phyloP scores from a whole-genome alignment of 768 basidiomycete species.

The Podaxis sp. region DNA sequence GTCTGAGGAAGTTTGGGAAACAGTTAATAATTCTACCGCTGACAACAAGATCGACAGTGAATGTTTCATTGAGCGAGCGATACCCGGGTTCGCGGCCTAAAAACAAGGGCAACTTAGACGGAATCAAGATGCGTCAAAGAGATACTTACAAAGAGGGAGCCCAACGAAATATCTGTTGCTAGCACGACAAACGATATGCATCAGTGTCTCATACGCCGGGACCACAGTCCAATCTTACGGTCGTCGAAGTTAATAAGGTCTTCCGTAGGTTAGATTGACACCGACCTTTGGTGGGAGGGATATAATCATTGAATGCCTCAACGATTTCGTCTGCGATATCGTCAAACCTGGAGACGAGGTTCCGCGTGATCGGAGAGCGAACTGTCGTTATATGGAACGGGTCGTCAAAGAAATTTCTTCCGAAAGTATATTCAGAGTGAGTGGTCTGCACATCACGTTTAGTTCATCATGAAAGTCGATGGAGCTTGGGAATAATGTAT shows the following conservation, averaged over 20 bases:
- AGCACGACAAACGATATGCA: slow-evolving; percentile 35
- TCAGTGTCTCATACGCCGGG: slow-evolving; percentile 23
- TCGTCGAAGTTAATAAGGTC: background rate
- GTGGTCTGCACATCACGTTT: slow-evolving; percentile 25
- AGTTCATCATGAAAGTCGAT: background rate
- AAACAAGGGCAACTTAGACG: background rate
- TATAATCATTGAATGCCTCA: slow-evolving; percentile 34
- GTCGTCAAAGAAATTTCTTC: slow-evolving; percentile 25
- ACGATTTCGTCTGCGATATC: slow-evolving; percentile 42
- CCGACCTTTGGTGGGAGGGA: slow-evolving; percentile 30
- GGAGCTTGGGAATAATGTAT: background rate
- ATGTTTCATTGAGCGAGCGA: slow-evolving; percentile 30
- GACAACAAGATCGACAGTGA: slow-evolving; percentile 31
- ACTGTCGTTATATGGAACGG: slow-evolving; percentile 27
- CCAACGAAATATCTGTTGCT: slow-evolving; percentile 47
- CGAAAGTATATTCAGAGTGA: slow-evolving; percentile 35
- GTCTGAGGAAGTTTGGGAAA: slow-evolving; percentile 38
- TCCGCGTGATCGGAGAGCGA: slow-evolving; percentile 30
- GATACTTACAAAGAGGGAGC: slow-evolving; percentile 40
- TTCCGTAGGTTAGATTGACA: background rate
- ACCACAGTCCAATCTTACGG: slow-evolving; percentile 37
- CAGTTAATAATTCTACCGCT: slow-evolving; percentile 28
- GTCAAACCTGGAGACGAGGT: slow-evolving; percentile 32
- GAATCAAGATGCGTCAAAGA: background rate
- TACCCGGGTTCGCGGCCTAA: slow-evolving; percentile 39